phyloP scores from a whole-genome alignment of 805 yeast genomes.

The Danielia oregonensis region DNA sequence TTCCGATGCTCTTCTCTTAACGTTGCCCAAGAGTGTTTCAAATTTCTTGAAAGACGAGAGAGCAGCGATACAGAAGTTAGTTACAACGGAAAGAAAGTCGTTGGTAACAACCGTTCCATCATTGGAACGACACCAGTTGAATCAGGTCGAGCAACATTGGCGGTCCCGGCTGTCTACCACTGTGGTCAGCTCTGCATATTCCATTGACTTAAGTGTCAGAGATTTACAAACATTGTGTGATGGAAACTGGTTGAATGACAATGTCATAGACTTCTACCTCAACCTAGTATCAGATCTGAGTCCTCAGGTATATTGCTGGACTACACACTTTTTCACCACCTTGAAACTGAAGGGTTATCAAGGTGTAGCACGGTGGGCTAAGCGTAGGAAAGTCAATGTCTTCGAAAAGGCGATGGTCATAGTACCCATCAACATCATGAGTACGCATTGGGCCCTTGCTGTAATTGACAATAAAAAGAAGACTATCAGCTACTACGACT shows the following conservation, averaged over 20 bases:
- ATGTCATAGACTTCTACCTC: conserved; percentile 79
- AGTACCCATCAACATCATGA: conserved; percentile 80
- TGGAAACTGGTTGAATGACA: conserved; percentile 85
- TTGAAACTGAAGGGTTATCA: conserved; percentile 68
- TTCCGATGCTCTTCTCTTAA: conserved; percentile 16
- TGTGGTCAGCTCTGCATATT: conserved; percentile 30
- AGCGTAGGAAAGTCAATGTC: conserved; percentile 65
- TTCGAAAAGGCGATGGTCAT: conserved; percentile 61
- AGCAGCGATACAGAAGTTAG: conserved; percentile 10
- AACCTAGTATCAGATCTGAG: conserved; percentile 45
- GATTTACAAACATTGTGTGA: conserved; percentile 73
- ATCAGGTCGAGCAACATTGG: conserved; percentile 34
- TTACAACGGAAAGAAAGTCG: conserved; percentile 13
- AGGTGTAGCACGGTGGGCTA: conserved; percentile 84
- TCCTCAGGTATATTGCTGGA: conserved; percentile 60
- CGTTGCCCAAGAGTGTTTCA: conserved; percentile 12
- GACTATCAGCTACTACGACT: conserved; percentile 72
- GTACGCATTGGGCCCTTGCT: conserved; percentile 90
- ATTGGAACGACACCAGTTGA: conserved; percentile 26
- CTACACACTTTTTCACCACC: conserved; percentile 83
- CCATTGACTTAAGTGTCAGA: conserved; percentile 57
- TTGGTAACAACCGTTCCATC: conserved; percentile 8
- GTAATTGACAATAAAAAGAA: conserved; percentile 61
- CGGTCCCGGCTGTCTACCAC: conserved; percentile 16
- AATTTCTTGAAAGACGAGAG: conserved; percentile 9